phyloP scores from a whole-genome alignment of 1,139 yeast genomes.

The Candida tropicalis region DNA sequence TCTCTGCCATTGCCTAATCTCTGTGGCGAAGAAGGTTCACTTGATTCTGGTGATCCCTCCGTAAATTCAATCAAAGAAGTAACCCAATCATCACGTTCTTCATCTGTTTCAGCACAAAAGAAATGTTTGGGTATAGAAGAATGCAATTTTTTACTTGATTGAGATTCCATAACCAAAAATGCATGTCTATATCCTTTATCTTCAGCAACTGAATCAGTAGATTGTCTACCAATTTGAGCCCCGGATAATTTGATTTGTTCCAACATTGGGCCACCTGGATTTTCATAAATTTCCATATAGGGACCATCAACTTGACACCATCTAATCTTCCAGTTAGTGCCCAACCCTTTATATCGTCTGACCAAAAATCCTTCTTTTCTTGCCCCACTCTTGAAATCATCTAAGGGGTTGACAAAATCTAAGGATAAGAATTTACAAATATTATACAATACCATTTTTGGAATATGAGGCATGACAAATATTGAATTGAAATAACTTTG shows the following conservation, averaged over 20 bases:
- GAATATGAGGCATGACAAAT: constrained; percentile 63
- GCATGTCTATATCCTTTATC: constrained; percentile 79
- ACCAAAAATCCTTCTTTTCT: constrained; percentile 70
- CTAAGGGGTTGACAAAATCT: constrained; percentile 67
- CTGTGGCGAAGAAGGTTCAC: constrained; percentile 16
- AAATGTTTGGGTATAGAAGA: constrained; percentile 60
- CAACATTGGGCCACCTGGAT: constrained; percentile 57
- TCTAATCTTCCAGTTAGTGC: constrained; percentile 70
- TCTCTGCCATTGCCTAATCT: not conserved
- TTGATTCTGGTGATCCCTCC: constrained; percentile 14
- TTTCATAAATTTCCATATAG: constrained; percentile 59
- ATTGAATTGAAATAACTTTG: constrained; percentile 64
- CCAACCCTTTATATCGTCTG: constrained; percentile 56
- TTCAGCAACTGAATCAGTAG: constrained; percentile 60
- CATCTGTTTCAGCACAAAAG: constrained; percentile 81
- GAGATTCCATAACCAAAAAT: constrained; percentile 68
- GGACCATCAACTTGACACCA: constrained; percentile 77
- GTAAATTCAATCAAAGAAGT: constrained; percentile 55
- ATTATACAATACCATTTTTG: constrained; percentile 52
- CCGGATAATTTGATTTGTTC: constrained; percentile 62
- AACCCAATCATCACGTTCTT: constrained; percentile 81
- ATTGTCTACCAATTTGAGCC: constrained; percentile 67
- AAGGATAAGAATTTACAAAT: constrained; percentile 70
- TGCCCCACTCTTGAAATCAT: constrained; percentile 57
- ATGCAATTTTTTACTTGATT: constrained; percentile 55